phyloP scores from a whole-genome alignment of 805 yeast species.

The Saitoella complicata region DNA sequence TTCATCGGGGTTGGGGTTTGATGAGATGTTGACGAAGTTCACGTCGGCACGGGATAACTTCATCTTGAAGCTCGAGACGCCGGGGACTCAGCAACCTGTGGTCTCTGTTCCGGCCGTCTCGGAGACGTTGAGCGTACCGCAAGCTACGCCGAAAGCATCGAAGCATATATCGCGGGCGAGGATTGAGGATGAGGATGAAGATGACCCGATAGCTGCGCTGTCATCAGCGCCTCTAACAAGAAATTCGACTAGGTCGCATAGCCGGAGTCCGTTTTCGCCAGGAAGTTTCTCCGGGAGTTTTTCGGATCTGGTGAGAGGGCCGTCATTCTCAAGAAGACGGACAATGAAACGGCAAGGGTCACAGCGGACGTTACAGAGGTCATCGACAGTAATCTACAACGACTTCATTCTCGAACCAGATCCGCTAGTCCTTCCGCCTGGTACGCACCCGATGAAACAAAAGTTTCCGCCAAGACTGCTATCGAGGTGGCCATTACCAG shows the following conservation, averaged over 20 bases:
- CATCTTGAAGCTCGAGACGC: neutral
- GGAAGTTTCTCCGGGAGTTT: neutral
- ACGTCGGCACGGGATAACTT: too few species aligned
- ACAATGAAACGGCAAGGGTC: too few species aligned
- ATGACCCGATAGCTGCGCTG: neutral
- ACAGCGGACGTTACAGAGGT: too few species aligned
- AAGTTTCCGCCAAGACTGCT: constrained; percentile 11
- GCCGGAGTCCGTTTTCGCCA: neutral
- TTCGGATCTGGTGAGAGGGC: constrained; percentile 8
- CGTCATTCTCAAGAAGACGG: neutral
- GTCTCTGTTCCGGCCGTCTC: neutral
- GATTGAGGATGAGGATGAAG: neutral
- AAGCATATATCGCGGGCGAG: neutral
- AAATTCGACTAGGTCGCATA: neutral
- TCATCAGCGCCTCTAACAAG: neutral
- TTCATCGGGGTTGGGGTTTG: too few species aligned
- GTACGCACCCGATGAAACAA: constrained; percentile 9
- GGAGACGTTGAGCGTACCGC: neutral
- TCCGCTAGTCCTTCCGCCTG: constrained; percentile 6
- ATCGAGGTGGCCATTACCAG: constrained; percentile 6
- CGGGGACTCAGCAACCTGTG: neutral
- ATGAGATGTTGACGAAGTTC: too few species aligned
- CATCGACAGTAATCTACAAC: constrained; percentile 2
- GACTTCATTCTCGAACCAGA: constrained; percentile 11
- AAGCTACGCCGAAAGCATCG: neutral